Evolutionary conservation across 2,329 filamentous ascomycete genomes (phyloP), one percentile per base, ranked within the genome.

Genomic region (Aspergillaceae sp.): DNA sequence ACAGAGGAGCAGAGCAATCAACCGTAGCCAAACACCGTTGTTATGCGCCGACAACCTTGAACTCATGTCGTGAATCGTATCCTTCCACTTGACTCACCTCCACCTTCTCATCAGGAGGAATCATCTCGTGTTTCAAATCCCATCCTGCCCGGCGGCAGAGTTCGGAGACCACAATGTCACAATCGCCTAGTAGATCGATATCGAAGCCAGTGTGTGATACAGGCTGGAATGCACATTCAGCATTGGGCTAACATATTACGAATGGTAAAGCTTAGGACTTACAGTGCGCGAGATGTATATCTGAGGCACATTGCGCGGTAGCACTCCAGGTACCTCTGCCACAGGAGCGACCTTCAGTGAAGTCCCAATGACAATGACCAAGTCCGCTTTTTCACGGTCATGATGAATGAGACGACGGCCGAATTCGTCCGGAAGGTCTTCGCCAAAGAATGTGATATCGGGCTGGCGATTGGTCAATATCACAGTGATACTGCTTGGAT

Each of bases 371-470:
- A 97, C 90, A 54, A 98, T 83, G 55, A 97, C 86, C 10, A 98
- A 77, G 63, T 98, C 92, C 1, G 86, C 87, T 47, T 79, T 74
- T 52, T 87, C 80, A 48, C 82, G 81, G 66, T 98, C 92, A 56
- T 87, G 78, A 49, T 87, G 77, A n/a, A 86, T 81, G 9, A 97
- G 78, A 5, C 90, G 84, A 42, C 80, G 74, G 47, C 85, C 86
- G 67, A 98, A 98, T 55, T 81, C 79, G 56, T 87, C 82, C 0
- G 91, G 90, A 1, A 98, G 82, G 43, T 83, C 77, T 70, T 98
- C 92, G 56, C 91, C 91, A 60, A 97, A 97, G 73, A 98, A 97
- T 41, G 88, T 97, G 62, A 98, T 97, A 70, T 97, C 91, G 6
- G 92, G 92, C 75, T 78, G 1, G 26, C 60, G 10, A 33, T 26